Base-by-base conservation (phyloP, 805 yeast species). In the Pichia ethanolica region DNA sequence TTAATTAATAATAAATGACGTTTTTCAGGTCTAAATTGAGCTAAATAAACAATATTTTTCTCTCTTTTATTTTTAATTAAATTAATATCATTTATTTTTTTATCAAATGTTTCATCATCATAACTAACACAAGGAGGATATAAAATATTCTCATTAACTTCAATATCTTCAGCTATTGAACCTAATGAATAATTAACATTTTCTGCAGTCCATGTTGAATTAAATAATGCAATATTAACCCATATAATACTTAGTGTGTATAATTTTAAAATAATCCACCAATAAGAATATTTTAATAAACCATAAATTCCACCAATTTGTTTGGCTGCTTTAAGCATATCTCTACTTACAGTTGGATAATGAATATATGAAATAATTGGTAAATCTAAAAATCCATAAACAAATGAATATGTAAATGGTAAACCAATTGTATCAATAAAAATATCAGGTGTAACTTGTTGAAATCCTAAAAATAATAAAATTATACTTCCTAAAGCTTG, bases 21-120 rank as follows among this genome's bases (percentile, higher is more conserved):
- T 66, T 93, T 93, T 64, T 93, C 99, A 1, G 96, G 93, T 51
- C 99, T 79, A 68, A 87, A 93, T 66, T 93, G 99, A 0, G 97
- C 98, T 43, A 93, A 69, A 49, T 81, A 85, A 20, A 86, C 69
- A 52, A 83, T 67, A 49, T 56, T 64, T 56, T 57, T 70, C 52
- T 62, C 81, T 61, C 63, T 65, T 8, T 51, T 34, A 51, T 60
- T 48, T 5, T 44, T 41, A 5, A 51, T 39, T 3, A 55, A 57
- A 33, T 49, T 50, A 7, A 39, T 45, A 40, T 50, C 58, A 50
- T 50, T 58, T 47, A 56, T 59, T 35, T 20, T 20, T 20, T 71
- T 72, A 56, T 83, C 86, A 45, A 48, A 46, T 6, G 35, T 33
- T 26, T 36, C 39, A 33, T 47, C 48, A 30, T 44, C 47, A 39